Evolutionary conservation across 805 yeast genomes (phyloP), one percentile per base, ranked within the genome.

Genomic region (Ascoidea tarda): DNA sequence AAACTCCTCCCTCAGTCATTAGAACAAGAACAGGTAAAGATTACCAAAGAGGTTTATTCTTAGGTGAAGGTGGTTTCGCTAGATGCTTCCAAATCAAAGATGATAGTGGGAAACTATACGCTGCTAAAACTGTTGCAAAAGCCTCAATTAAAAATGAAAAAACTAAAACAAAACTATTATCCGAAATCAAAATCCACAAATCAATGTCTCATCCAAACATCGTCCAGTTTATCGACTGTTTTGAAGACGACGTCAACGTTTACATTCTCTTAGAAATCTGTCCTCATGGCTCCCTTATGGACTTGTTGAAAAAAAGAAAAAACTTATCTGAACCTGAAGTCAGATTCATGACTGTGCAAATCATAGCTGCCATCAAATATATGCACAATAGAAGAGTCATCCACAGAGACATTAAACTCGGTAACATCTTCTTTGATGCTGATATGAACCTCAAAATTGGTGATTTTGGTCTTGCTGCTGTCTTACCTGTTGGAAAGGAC

Each of bases 1-100:
- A 88, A 68, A 93, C 99, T 1, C 99, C 99, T 2, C 99, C 99
- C 44, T 84, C 96, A 16, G 76, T 90, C 58, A 95, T 93, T 59
- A 78, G 91, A 59, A 87, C 93, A 47, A 78, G 90, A 68, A 75
- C 77, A 54, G 96, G 96, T 48, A 79, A 87, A 63, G 95, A 89
- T 60, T 93, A 86, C 67, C 87, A 85, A 58, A 78, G 98, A 64
- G 98, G 98, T 1, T 75, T 75, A 55, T 90, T 89, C 61, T 73
- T 93, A 44, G 99, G 99, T 45, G 98, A 91, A 70, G 99, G 99
- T 55, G 99, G 99, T 0, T 93, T 93, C 73, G 99, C 99, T 16
- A 80, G 98, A 63, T 93, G 99, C 65, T 93, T 93, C 70, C 97
- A 93, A 66, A 93, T 93, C 75, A 87, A 85, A 64, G 96, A 90